These are phyloP conservation scores for Penicillium simplicissimum DNA, from an alignment of 495 filamentous ascomycete genomes.

Conservation along the genomic window DNA sequence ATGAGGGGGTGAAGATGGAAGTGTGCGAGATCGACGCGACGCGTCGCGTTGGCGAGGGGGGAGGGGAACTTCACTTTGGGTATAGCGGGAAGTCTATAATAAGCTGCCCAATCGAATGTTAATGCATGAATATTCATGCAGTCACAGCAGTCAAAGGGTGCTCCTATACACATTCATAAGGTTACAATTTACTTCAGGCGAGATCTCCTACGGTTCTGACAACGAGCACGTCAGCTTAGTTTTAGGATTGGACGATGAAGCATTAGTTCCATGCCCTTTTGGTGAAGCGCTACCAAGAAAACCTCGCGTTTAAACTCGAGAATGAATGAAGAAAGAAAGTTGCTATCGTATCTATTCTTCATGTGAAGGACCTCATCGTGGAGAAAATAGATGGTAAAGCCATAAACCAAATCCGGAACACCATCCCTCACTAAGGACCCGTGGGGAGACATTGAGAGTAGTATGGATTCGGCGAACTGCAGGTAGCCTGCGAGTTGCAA, in stretches of 20 bases:
- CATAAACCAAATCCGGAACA: no score
- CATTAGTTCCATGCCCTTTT: no score
- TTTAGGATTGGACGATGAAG: no score
- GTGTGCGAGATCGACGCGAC: no score
- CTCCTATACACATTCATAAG: no score
- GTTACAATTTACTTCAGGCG: not conserved
- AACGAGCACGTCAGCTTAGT: not conserved
- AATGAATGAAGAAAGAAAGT: not conserved
- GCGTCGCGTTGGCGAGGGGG: not conserved
- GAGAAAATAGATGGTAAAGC: no score
- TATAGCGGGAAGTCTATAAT: not conserved
- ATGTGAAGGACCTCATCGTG: no score
- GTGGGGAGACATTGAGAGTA: slow-evolving; percentile 53
- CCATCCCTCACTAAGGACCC: slow-evolving; percentile 1
- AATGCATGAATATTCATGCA: not conserved
- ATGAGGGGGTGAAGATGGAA: not conserved
- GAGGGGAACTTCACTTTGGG: not conserved
- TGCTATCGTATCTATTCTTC: not conserved
- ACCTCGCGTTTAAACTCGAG: not conserved
- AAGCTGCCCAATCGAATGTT: not conserved
- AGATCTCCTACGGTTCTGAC: not conserved
- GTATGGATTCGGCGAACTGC: slow-evolving; percentile 44
- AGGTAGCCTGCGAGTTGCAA: slow-evolving; percentile 45
- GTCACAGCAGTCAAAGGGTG: not conserved
- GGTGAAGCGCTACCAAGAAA: no score